Base-by-base conservation (phyloP, 257 asterid species). In the Galeopsis tetrahit region DNA sequence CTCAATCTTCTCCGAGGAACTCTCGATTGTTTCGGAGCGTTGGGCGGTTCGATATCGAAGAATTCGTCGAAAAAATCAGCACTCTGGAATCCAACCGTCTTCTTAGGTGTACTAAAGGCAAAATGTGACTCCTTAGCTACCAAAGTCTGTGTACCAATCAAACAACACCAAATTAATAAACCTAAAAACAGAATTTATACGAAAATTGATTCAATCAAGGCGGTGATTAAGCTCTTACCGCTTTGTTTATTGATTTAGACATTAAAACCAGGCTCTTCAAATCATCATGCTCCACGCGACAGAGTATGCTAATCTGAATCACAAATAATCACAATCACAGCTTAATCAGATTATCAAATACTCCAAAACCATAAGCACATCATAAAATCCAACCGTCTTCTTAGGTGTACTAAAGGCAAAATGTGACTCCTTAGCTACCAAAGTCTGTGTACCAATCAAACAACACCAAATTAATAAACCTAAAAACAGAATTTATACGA, bases 211-310 rank as follows among this genome's bases (percentile, higher is more conserved):
- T 64, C 32, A 1, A 52, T 52, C 33, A 7, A 52, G 17, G 7
- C 4, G 7, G 13, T 6, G 8, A 14, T 10, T 36, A 66, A 46
- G 67, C 4, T 31, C 91, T 82, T 65, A 90, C 97, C 59, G 85
- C 88, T 72, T 90, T 93, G 69, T 87, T 80, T 0, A 93, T 60
- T 1, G 86, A 10, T 58, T 74, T 89, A 3, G 95, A 93, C 9
- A 93, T 93, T 0, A 72, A 81, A 63, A 85, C 75, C 59, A 93
- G 81, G 39, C 78, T 82, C 73, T 83, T 87, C 86, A 93, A 81
- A 76, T 93, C 98, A 69, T 93, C 95, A 46, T 93, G 98, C 28
- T 89, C 95, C 44, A 93, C 97, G 2, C 92, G 89, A 80, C 92
- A 93, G 10, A 93, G 58, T 63, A 89, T 82, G 77, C 69, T 85